phyloP scores from a whole-genome alignment of 208 protist genomes.

The Crithidia sp. region DNA sequence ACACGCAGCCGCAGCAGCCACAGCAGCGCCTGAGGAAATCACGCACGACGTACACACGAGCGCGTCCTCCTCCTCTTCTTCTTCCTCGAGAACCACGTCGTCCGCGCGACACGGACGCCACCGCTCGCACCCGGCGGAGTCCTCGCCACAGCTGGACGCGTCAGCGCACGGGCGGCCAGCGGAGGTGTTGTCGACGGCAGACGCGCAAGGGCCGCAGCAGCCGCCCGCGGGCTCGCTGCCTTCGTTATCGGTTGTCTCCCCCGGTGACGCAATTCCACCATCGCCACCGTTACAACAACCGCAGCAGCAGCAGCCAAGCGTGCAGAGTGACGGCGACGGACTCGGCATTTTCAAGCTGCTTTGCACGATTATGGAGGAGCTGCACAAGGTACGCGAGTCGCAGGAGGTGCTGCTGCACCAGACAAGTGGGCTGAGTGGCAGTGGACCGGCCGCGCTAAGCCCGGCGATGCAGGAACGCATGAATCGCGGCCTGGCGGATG shows the following conservation, averaged over 20 bases:
- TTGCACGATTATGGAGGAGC: slow-evolving; percentile 85
- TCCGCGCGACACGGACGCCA: no score
- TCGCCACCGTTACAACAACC: neutral
- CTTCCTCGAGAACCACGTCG: neutral
- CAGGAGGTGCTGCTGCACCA: slow-evolving; percentile 64
- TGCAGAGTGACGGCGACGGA: neutral
- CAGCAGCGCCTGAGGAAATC: slow-evolving; percentile 26
- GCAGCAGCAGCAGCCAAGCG: neutral
- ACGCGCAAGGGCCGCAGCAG: neutral
- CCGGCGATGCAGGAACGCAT: slow-evolving; percentile 52
- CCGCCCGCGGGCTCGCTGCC: no score
- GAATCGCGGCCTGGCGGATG: slow-evolving; percentile 55
- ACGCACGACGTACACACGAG: slow-evolving; percentile 5
- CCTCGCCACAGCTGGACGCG: neutral
- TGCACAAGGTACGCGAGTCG: slow-evolving; percentile 74
- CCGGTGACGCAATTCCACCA: neutral
- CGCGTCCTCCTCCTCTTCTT: slow-evolving; percentile 6
- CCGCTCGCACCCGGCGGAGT: no score
- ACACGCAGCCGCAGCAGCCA: slow-evolving; percentile 2
- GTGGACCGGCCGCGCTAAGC: slow-evolving; percentile 30
- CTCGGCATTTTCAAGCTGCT: slow-evolving; percentile 81
- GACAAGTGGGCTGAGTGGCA: slow-evolving; percentile 5
- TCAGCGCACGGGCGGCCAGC: neutral
- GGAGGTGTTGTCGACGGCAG: slow-evolving; percentile 1
- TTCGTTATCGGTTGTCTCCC: no score